A percentile compares a stretch with the other conserved stretches of the same genome.
Conservation (phyloP, 768 basidiomycete species). For the Coprinellus micaceus region DNA sequence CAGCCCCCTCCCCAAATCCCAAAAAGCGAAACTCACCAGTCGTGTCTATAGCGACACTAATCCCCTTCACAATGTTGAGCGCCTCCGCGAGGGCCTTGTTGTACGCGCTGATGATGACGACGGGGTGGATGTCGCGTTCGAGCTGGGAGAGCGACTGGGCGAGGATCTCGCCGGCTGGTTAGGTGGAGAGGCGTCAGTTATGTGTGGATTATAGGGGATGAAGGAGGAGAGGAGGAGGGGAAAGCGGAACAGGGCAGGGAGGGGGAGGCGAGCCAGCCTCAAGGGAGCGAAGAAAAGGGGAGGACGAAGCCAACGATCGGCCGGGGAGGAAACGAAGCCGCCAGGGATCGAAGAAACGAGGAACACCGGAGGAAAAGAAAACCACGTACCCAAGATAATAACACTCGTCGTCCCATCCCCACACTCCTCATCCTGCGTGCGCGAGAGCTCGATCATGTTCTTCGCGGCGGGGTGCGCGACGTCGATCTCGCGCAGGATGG, state of each 20-base stretch:
- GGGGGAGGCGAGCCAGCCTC: too few species aligned
- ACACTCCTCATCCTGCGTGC: conserved; percentile 98
- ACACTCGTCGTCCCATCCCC: conserved; percentile 98
- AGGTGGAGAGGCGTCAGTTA: neutral
- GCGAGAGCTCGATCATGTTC: conserved; percentile 97
- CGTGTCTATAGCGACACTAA: conserved; percentile 90
- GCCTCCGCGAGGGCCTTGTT: conserved; percentile 94
- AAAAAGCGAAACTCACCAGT: too few species aligned
- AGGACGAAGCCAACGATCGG: too few species aligned
- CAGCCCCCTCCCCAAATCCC: too few species aligned
- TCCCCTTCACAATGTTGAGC: conserved; percentile 79
- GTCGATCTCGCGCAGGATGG: conserved; percentile 96
- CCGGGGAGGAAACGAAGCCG: too few species aligned
- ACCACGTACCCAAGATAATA: conserved; percentile 89
- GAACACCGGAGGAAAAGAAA: too few species aligned
- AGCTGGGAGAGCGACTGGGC: conserved; percentile 91
- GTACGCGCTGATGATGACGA: conserved; percentile 97
- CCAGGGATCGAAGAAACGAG: too few species aligned
- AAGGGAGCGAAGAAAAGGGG: neutral
- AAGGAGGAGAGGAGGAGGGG: too few species aligned
- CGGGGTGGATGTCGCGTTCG: conserved; percentile 96
- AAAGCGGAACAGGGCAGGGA: too few species aligned
- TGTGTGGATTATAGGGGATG: neutral
- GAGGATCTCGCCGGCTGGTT: conserved; percentile 86
- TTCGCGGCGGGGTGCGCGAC: conserved; percentile 99